Percentiles rank a stretch among this genome's conserved stretches.
These are phyloP conservation scores for Tephrocybe rancida DNA, from an alignment of 768 basidiomycete species.

Conservation along the genomic window DNA sequence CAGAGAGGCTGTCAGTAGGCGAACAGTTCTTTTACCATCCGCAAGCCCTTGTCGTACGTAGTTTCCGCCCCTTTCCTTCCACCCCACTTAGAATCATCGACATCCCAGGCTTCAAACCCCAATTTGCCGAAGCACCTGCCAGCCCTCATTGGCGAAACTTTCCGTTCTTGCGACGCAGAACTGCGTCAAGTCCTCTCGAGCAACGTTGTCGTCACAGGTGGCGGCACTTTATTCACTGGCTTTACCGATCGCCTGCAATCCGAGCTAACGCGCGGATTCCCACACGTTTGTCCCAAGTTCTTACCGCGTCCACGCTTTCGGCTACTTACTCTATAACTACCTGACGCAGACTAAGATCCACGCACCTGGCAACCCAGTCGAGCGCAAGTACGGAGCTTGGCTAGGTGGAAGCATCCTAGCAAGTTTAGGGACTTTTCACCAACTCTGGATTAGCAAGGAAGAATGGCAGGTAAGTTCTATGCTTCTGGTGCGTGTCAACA, in stretches of 20 bases:
- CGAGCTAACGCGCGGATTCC: slow-evolving; percentile 76
- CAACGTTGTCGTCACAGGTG: slow-evolving; percentile 96
- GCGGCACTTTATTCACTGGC: slow-evolving; percentile 85
- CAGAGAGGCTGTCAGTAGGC: slow-evolving; percentile 81
- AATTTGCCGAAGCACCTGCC: slow-evolving; percentile 77
- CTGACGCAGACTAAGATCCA: slow-evolving; percentile 78
- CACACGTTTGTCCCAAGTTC: slow-evolving; percentile 62
- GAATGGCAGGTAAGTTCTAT: slow-evolving; percentile 78
- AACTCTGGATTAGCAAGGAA: slow-evolving; percentile 92
- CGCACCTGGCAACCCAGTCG: slow-evolving; percentile 87
- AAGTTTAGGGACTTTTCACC: slow-evolving; percentile 96
- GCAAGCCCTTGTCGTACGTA: slow-evolving; percentile 51
- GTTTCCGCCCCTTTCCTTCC: slow-evolving; percentile 4
- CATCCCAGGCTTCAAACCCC: slow-evolving; percentile 52
- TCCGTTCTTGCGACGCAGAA: slow-evolving; percentile 89
- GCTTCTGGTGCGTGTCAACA: neutral
- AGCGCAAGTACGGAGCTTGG: slow-evolving; percentile 93
- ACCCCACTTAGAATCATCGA: neutral
- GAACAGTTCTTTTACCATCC: slow-evolving; percentile 89
- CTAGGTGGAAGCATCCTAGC: slow-evolving; percentile 94
- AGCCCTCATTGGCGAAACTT: slow-evolving; percentile 72
- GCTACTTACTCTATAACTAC: neutral
- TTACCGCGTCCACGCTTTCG: neutral
- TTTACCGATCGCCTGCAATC: slow-evolving; percentile 79
- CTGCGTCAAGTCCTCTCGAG: slow-evolving; percentile 86